Conservation (phyloP, 2,329 filamentous ascomycete genomes). For the Clonostachys rhizophaga region DNA sequence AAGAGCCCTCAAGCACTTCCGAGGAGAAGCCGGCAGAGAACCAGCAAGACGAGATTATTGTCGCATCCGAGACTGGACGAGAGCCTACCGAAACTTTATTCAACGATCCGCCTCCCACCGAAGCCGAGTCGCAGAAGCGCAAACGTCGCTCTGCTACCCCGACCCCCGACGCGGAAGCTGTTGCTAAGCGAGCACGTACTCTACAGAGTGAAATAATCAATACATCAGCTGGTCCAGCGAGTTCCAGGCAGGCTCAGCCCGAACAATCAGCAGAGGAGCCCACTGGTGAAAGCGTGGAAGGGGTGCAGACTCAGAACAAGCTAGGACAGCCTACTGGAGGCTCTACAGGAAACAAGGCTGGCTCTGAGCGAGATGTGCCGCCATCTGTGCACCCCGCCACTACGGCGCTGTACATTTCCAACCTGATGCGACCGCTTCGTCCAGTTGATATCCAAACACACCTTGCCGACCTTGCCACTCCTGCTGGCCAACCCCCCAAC, state of each 20-base stretch:
- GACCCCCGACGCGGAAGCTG: constrained; percentile 45
- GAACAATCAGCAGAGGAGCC: background rate
- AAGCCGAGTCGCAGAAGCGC: constrained; percentile 52
- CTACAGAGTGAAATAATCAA: constrained; percentile 12
- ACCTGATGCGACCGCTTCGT: constrained; percentile 84
- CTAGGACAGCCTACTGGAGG: background rate
- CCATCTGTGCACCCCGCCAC: constrained; percentile 70
- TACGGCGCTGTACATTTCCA: constrained; percentile 78
- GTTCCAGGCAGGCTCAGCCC: constrained; percentile 7
- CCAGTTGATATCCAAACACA: constrained; percentile 62
- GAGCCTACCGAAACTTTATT: too few species aligned
- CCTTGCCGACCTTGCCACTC: constrained; percentile 63
- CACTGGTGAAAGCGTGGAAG: background rate
- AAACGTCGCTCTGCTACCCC: constrained; percentile 64
- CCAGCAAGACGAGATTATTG: too few species aligned
- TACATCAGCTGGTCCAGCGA: background rate
- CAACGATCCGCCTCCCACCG: background rate
- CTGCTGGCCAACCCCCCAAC: constrained; percentile 44
- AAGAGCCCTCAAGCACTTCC: background rate
- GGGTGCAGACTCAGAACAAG: background rate
- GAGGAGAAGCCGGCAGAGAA: background rate
- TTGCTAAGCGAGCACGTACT: constrained; percentile 50
- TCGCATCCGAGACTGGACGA: too few species aligned
- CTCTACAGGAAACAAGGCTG: background rate
- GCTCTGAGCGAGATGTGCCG: constrained; percentile 3